phyloP scores from a whole-genome alignment of 768 basidiomycete species.

The Russula dissimulans region DNA sequence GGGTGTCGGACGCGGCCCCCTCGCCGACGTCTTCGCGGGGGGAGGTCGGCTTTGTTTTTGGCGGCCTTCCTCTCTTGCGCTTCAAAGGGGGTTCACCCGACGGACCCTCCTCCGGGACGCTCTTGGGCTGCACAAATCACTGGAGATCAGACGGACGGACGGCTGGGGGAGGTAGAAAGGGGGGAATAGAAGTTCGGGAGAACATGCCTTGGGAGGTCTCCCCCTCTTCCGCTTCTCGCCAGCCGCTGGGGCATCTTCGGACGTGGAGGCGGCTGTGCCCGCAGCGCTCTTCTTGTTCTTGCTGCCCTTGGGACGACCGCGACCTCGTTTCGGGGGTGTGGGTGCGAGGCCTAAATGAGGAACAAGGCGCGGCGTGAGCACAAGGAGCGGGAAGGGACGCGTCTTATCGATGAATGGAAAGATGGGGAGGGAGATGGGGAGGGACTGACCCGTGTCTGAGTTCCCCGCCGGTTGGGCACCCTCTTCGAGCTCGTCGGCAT shows the following conservation, averaged over 20 bases:
- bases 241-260: slow-evolving; percentile 24
- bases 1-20: slow-evolving; percentile 37
- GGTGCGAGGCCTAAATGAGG: slow-evolving; percentile 28
- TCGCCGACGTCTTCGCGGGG: slow-evolving; percentile 33
- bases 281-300: slow-evolving; percentile 54
- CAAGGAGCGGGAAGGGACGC: slow-evolving; percentile 16
- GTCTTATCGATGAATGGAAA: slow-evolving; percentile 18
- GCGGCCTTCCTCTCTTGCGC: slow-evolving; percentile 67
- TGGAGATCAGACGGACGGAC: background rate
- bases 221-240: slow-evolving; percentile 39
- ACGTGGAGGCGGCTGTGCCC: slow-evolving; percentile 24
- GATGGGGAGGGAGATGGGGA: background rate
- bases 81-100: slow-evolving; percentile 34
- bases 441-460: slow-evolving; percentile 25
- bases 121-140: slow-evolving; percentile 26
- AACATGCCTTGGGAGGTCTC: slow-evolving; percentile 41
- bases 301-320: slow-evolving; percentile 86
- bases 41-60: slow-evolving; percentile 47
- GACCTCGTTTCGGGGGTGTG: slow-evolving; percentile 57
- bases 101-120: slow-evolving; percentile 36
- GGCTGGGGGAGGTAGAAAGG: background rate
- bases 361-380: slow-evolving; percentile 21
- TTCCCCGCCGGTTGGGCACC: slow-evolving; percentile 35
- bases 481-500: slow-evolving; percentile 50
- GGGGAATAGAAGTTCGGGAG: background rate